Conservation (phyloP, 345 rosid species). For the Sonneratia alba region DNA sequence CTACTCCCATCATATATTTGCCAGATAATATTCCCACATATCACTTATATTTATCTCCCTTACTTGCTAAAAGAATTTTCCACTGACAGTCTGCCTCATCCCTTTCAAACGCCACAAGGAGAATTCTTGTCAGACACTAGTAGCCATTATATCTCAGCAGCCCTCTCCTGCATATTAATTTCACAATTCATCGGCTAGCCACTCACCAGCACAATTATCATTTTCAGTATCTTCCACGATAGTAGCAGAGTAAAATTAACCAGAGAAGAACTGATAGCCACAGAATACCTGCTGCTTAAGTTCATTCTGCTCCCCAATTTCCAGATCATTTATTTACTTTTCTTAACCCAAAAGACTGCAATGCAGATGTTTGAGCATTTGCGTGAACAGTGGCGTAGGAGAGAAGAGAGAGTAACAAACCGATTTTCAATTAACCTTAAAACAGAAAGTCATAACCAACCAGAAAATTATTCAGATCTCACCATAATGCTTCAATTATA, state of each 20-base stretch:
- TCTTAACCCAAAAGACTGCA: neutral
- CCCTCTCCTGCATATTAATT: neutral
- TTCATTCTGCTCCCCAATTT: no score
- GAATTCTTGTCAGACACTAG: neutral
- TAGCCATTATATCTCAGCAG: neutral
- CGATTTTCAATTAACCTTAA: neutral
- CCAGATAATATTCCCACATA: neutral
- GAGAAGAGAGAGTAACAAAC: neutral
- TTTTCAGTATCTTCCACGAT: neutral
- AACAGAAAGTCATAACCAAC: neutral
- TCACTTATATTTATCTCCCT: neutral
- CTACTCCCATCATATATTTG: neutral
- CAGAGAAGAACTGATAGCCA: no score
- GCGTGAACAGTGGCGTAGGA: neutral
- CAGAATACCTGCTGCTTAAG: no score
- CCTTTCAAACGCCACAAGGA: neutral
- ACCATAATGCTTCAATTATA: neutral
- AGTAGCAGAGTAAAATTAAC: no score
- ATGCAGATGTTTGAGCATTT: neutral
- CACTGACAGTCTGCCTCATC: neutral
- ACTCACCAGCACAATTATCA: neutral
- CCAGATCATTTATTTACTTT: no score
- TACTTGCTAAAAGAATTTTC: neutral
- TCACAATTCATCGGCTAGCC: neutral
- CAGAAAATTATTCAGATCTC: neutral